Percentiles rank a stretch among this genome's conserved stretches.
phyloP scores from a whole-genome alignment of 495 filamentous ascomycete genomes.

The Hamigera avellanea region DNA sequence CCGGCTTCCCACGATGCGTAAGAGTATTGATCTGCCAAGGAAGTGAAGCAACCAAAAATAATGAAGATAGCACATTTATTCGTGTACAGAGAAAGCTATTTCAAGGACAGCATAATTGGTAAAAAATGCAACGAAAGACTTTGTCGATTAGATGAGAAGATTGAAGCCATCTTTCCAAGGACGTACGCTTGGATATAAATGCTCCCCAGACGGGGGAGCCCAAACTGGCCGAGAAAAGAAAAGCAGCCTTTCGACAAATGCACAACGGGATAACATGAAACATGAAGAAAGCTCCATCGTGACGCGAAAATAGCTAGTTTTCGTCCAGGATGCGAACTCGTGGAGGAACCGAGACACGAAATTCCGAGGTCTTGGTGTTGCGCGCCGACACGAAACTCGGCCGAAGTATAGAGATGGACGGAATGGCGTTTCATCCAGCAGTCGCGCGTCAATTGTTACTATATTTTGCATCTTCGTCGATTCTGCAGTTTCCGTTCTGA shows the following conservation, averaged over 20 bases:
- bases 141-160: conserved; percentile 5
- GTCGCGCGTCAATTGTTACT: conserved; percentile 37
- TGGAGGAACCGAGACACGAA: conserved; percentile 12
- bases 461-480: conserved; percentile 29
- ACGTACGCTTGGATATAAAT: conserved; percentile 31
- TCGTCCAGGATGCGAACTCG: neutral
- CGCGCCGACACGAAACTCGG: conserved; percentile 8
- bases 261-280: conserved; percentile 25
- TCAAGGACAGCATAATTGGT: too few relatives aligned
- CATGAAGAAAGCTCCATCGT: conserved; percentile 21
- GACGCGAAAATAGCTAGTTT: conserved; percentile 14
- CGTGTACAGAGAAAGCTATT: too few relatives aligned
- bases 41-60: neutral
- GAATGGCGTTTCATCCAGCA: conserved; percentile 27
- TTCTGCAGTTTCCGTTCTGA: conserved; percentile 21
- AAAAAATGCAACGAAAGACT: conserved; percentile 2
- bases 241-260: neutral
- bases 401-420: conserved; percentile 14
- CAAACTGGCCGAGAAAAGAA: too few relatives aligned
- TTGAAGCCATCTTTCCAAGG: conserved; percentile 12
- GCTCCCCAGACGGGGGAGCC: conserved; percentile 6
- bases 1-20: conserved; percentile 13
- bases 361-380: conserved; percentile 16
- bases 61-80: too few relatives aligned
- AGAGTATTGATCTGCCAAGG: conserved; percentile 2